Evolutionary conservation across 768 basidiomycete species (phyloP).

Genomic region (Multifurca ochricompacta): DNA sequence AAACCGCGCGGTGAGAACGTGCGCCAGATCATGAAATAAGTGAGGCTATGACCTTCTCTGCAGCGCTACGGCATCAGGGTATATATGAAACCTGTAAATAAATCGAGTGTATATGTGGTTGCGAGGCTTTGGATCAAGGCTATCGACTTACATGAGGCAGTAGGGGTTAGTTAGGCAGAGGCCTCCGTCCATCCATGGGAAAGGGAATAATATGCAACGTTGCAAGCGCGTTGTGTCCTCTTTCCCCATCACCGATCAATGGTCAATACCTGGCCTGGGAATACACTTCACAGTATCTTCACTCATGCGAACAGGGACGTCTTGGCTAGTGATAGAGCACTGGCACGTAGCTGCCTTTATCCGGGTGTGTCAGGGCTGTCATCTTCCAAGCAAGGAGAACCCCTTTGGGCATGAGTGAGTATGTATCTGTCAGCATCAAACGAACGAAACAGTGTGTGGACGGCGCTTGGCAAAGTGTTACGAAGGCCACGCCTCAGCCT

Average conservation of each 20-base stretch:
- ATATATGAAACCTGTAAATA: too few relatives aligned
- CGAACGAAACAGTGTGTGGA: neutral
- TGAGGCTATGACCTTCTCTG: too few relatives aligned
- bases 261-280: neutral
- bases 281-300: neutral
- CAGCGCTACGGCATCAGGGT: too few relatives aligned
- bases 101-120: too few relatives aligned
- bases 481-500: conserved; percentile 11
- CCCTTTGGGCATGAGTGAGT: neutral
- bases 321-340: conserved; percentile 1
- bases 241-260: neutral
- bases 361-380: neutral
- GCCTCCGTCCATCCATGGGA: too few relatives aligned
- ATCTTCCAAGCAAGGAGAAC: neutral
- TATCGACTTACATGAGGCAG: too few relatives aligned
- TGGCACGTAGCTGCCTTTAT: neutral
- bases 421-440: neutral
- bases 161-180: too few relatives aligned
- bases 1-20: neutral
- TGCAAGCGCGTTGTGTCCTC: conserved; percentile 13
- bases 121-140: too few relatives aligned
- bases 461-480: neutral
- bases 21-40: neutral
- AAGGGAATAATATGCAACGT: neutral
- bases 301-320: neutral